A percentile compares a stretch with the other conserved stretches of the same genome.
Evolutionary conservation across 2,329 filamentous ascomycete species (phyloP).

Genomic region (Graphiopsis chlorocephala): DNA sequence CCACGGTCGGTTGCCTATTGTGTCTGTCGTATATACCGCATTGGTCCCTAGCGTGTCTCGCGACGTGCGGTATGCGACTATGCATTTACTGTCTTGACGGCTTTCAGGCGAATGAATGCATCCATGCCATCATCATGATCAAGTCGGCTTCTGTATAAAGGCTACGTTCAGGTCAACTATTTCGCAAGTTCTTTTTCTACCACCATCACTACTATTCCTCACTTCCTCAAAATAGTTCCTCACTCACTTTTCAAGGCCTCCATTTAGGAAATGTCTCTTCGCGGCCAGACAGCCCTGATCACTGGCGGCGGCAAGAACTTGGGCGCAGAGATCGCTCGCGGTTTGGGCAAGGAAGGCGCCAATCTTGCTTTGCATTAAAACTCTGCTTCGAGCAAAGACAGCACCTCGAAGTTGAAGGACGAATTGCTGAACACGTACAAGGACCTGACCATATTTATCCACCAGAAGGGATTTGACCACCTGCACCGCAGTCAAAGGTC

Average conservation of each 20-base stretch:
- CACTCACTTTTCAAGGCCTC: background rate
- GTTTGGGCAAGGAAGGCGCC: conserved; percentile 38
- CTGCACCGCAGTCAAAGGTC: conserved; percentile 38
- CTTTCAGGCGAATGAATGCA: background rate
- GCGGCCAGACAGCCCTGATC: conserved; percentile 42
- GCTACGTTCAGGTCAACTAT: background rate
- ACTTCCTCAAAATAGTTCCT: background rate
- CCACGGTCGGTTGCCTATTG: background rate
- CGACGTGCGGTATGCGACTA: background rate
- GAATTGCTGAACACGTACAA: conserved; percentile 38
- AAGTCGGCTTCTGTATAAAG: background rate
- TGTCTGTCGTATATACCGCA: background rate
- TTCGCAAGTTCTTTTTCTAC: background rate
- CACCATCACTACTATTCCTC: background rate
- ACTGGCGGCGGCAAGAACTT: conserved; percentile 46
- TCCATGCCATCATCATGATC: background rate
- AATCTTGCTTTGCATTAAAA: conserved; percentile 44
- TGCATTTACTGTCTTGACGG: background rate
- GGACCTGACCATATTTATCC: conserved; percentile 38
- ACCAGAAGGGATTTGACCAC: conserved; percentile 47
- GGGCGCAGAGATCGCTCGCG: conserved; percentile 39
- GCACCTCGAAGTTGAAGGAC: conserved; percentile 37
- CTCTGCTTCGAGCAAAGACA: conserved; percentile 39
- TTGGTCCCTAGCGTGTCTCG: background rate
- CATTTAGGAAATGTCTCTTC: conserved; percentile 34